These are phyloP conservation scores for Azolla pinnata DNA, from an alignment of 75 land plant species.

Conservation along the genomic window DNA sequence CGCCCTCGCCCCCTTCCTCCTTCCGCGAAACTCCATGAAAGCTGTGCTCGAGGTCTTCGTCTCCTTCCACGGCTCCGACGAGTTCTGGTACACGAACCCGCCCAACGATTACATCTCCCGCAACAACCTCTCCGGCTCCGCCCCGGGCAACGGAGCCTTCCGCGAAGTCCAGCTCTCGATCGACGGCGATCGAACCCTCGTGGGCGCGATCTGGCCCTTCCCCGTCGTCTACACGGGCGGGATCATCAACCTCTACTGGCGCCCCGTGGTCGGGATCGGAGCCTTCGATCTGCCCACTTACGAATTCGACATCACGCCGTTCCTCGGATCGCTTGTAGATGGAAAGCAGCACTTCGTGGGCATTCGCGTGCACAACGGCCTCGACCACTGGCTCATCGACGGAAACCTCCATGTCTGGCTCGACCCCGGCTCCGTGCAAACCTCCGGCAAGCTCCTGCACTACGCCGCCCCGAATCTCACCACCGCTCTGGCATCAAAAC, in stretches of 20 bases:
- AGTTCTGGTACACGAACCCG: constrained; percentile 53
- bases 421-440: constrained; percentile 8
- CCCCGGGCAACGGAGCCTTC: constrained; percentile 42
- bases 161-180: constrained; percentile 34
- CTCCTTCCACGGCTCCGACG: constrained; percentile 41
- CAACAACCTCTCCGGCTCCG: constrained; percentile 25
- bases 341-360: constrained; percentile 19
- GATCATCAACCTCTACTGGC: constrained; percentile 39
- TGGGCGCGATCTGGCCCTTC: constrained; percentile 39
- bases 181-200: constrained; percentile 37
- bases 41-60: constrained; percentile 44
- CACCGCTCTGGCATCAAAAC: not conserved
- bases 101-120: constrained; percentile 29
- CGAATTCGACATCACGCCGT: constrained; percentile 43
- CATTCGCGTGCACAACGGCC: constrained; percentile 23
- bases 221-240: constrained; percentile 50
- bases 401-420: constrained; percentile 46
- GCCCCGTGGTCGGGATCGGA: constrained; percentile 43
- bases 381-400: constrained; percentile 26
- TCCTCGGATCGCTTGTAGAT: constrained; percentile 31
- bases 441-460: constrained; percentile 12
- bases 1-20: not conserved
- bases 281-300: constrained; percentile 44
- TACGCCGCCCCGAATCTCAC: constrained; percentile 11
- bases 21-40: constrained; percentile 31